Conservation (phyloP, 2,329 filamentous ascomycete genomes). For the Xylogone sp. region DNA sequence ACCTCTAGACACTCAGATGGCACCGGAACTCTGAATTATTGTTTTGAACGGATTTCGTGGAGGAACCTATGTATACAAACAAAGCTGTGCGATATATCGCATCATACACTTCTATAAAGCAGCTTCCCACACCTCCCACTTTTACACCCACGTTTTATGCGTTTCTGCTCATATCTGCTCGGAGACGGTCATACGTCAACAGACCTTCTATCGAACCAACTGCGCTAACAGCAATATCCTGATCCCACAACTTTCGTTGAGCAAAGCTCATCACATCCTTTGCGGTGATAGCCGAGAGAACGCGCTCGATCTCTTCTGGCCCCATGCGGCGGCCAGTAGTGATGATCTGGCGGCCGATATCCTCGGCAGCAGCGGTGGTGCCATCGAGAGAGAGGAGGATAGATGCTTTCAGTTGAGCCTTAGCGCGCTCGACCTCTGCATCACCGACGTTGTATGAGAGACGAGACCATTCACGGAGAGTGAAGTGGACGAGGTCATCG, state of each 20-base stretch:
- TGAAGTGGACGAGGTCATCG: constrained; percentile 97
- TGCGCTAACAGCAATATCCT: constrained; percentile 90
- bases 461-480: constrained; percentile 96
- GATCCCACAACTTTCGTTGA: constrained; percentile 93
- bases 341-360: constrained; percentile 97
- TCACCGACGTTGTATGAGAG: constrained; percentile 83
- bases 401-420: constrained; percentile 98
- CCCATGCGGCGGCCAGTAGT: constrained; percentile 90
- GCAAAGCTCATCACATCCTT: constrained; percentile 98
- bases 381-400: constrained; percentile 96
- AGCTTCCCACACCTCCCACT: constrained; percentile 7
- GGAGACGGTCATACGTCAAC: constrained; percentile 73
- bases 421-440: constrained; percentile 94
- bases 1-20: too few relatives aligned
- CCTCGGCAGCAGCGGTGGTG: constrained; percentile 94
- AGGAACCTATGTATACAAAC: constrained; percentile 29
- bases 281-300: constrained; percentile 83
- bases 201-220: constrained; percentile 89
- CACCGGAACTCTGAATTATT: not conserved
- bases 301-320: constrained; percentile 91
- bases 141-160: constrained; percentile 18
- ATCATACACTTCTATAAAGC: constrained; percentile 29
- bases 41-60: constrained; percentile 3
- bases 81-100: constrained; percentile 22
- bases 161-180: constrained; percentile 86